Percentiles rank a stretch among this genome's conserved stretches.
These are phyloP conservation scores for Ustanciosporium gigantosporum DNA, from an alignment of 1,284 basidiomycete genomes.

Conservation along the genomic window DNA sequence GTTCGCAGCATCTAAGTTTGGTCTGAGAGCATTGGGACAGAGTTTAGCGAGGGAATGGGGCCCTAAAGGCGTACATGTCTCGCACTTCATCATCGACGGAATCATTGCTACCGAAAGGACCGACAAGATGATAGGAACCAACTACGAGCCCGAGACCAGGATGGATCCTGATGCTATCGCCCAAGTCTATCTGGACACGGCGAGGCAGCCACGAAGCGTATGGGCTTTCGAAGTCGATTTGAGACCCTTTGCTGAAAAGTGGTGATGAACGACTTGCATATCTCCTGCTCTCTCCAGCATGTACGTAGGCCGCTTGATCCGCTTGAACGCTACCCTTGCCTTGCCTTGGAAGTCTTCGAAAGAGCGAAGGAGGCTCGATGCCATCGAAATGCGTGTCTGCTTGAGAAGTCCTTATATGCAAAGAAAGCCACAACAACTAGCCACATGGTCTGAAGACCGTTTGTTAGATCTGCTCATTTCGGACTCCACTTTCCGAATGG, in stretches of 20 bases:
- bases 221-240: slow-evolving; percentile 39
- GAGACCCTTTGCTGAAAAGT: slow-evolving; percentile 29
- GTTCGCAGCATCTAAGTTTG: slow-evolving; percentile 38
- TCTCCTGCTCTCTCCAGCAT: too few species aligned
- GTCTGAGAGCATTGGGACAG: slow-evolving; percentile 32
- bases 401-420: too few species aligned
- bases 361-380: too few species aligned
- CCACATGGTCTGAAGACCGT: too few species aligned
- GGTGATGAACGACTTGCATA: too few species aligned
- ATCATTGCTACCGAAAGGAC: slow-evolving; percentile 34
- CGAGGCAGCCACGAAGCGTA: slow-evolving; percentile 27
- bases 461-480: too few species aligned
- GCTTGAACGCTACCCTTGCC: too few species aligned
- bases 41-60: slow-evolving; percentile 35
- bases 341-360: too few species aligned
- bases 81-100: slow-evolving; percentile 43
- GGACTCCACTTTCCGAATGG: too few species aligned
- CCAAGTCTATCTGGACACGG: slow-evolving; percentile 38
- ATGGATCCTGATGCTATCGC: slow-evolving; percentile 43
- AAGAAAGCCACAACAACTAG: too few species aligned
- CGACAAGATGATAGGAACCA: slow-evolving; percentile 10
- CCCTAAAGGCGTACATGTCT: slow-evolving; percentile 39
- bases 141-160: slow-evolving; percentile 22
- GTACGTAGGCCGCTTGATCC: too few species aligned
- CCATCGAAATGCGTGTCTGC: too few species aligned